Base-by-base conservation (phyloP, 2,329 filamentous ascomycete species). In the Daldinia sp. region DNA sequence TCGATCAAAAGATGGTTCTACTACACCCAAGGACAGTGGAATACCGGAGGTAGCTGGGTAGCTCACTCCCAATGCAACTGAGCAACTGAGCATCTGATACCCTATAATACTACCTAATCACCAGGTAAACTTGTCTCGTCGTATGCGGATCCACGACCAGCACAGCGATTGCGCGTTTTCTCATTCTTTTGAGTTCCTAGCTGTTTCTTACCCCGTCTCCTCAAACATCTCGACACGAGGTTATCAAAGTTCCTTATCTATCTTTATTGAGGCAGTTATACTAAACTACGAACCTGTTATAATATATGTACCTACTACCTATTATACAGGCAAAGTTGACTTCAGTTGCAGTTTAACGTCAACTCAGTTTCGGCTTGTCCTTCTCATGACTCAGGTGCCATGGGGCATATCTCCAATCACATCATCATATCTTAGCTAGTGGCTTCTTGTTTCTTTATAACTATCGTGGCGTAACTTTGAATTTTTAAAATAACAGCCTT, bases 81-180 rank as follows among this genome's bases (percentile, higher is more conserved):
- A 63, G 53, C 46, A 37, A 62, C 63, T 55, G 10, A 63, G 53
- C 46, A 37, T 60, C 63, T 55, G 57, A 39, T 50, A 63, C 56
- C 35, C 59, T 41, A 55, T 39, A 50, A 66, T 68, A 62, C 65
- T 13, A 66, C 68, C 60, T 51, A 54, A 66, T 56, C 68, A 71
- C 68, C 68, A 63, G 60, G 68, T 50, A 64, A 61, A 60, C 51
- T 46, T 63, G 55, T 41, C 23, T 54, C 50, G 59, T 60, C 51
- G 46, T 51, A 65, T 50, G 23, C 50, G 20, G 55, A 56, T 26
- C 50, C 33, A 37, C 42, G 51, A 54, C 51, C 12, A 35, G 51
- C 4, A 4, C 33, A 39, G 20, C 18, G 39, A 23, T 57, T 63
- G 41, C 48, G 28, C 42, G 51, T 33, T 50, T 50, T 37, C 50